Conservation (phyloP, 305 asterid species). For the Fraxinus angustifolia region DNA sequence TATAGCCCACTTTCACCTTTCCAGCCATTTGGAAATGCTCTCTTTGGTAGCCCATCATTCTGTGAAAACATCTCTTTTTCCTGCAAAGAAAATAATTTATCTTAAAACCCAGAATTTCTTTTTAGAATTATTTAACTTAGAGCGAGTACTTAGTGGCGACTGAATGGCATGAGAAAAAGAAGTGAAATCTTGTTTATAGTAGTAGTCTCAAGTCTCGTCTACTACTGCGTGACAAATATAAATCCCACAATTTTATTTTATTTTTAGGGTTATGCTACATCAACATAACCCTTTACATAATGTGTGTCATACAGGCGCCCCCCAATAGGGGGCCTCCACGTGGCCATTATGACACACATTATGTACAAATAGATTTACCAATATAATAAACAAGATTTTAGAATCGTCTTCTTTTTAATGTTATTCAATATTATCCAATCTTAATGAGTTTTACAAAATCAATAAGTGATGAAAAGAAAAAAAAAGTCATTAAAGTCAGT, state of each 20-base stretch:
- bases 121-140: neutral
- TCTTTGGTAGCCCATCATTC: constrained; percentile 83
- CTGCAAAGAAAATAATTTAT: constrained; percentile 27
- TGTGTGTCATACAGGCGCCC: too few species aligned
- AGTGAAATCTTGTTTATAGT: neutral
- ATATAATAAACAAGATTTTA: neutral
- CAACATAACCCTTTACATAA: too few species aligned
- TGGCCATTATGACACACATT: too few species aligned
- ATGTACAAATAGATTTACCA: neutral
- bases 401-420: neutral
- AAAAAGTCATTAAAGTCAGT: neutral
- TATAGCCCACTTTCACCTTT: constrained; percentile 84
- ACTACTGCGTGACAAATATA: neutral
- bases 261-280: too few species aligned
- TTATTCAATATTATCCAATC: neutral
- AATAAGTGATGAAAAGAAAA: constrained; percentile 9
- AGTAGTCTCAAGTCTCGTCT: neutral
- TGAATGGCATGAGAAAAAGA: neutral
- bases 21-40: constrained; percentile 93
- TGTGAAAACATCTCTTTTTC: constrained; percentile 76
- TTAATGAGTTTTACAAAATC: neutral
- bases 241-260: neutral
- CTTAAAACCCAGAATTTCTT: neutral
- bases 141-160: neutral
- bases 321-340: too few species aligned